Evolutionary conservation across 2,329 filamentous ascomycete species (phyloP).

Genomic region (Phaeoacremonium minimum): DNA sequence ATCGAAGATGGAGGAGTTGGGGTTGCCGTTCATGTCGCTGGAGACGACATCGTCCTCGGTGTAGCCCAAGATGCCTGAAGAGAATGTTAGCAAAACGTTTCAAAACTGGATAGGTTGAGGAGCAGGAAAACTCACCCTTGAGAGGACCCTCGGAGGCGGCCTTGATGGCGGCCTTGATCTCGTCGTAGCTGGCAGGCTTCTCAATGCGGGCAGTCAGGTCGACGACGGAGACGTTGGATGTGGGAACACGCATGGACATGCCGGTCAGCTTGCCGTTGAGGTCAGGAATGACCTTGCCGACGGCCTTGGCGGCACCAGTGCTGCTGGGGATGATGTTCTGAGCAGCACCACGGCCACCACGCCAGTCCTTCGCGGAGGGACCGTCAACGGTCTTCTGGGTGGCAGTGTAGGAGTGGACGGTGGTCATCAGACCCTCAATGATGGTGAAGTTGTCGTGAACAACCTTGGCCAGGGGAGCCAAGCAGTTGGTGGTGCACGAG

Average conservation of each 20-base stretch:
- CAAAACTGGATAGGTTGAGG: background rate
- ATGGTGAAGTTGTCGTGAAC: conserved; percentile 98
- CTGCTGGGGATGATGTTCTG: conserved; percentile 99
- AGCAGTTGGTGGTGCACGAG: conserved; percentile 99
- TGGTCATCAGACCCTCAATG: conserved; percentile 99
- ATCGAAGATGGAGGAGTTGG: conserved; percentile 95
- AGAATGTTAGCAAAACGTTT: conserved; percentile 10
- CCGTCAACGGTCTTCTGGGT: conserved; percentile 99
- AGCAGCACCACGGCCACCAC: conserved; percentile 96
- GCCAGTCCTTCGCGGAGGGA: conserved; percentile 98
- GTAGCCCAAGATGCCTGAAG: conserved; percentile 78
- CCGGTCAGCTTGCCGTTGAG: conserved; percentile 99
- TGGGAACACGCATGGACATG: conserved; percentile 99
- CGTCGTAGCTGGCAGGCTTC: conserved; percentile 81
- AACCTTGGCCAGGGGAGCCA: conserved; percentile 98
- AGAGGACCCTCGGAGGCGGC: conserved; percentile 76
- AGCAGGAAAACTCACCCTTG: conserved; percentile 61
- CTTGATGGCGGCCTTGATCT: conserved; percentile 93
- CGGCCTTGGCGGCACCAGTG: conserved; percentile 99
- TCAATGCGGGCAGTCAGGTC: conserved; percentile 92
- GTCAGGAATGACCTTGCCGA: conserved; percentile 98
- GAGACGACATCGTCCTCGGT: conserved; percentile 97
- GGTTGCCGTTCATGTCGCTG: conserved; percentile 88
- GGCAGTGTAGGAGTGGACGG: conserved; percentile 98
- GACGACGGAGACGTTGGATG: conserved; percentile 97